Evolutionary conservation across 805 yeast genomes (phyloP).

Genomic region (Myxozyma melibiosi): DNA sequence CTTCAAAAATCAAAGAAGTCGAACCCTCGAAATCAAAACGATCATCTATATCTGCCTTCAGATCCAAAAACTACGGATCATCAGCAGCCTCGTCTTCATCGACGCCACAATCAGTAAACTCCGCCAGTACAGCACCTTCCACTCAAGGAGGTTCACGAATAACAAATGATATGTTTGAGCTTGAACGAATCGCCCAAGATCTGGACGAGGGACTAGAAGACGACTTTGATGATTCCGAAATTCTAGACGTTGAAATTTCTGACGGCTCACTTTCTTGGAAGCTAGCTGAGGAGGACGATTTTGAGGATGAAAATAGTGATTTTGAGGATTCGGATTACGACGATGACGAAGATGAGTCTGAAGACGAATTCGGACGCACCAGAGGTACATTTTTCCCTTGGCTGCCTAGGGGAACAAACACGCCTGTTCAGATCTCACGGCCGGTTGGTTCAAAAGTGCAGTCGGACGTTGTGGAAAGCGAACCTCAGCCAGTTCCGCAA

Average conservation of each 20-base stretch:
- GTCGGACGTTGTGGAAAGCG: neutral
- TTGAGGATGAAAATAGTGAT: conserved; percentile 38
- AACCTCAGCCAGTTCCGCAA: neutral
- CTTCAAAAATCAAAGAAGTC: too few species aligned
- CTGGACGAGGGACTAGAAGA: conserved; percentile 54
- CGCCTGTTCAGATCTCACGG: conserved; percentile 12
- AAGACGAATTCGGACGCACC: conserved; percentile 43
- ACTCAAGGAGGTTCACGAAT: conserved; percentile 4
- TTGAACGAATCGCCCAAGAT: conserved; percentile 32
- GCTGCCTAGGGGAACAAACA: conserved; percentile 24
- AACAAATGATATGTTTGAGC: conserved; percentile 25
- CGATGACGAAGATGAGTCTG: conserved; percentile 47
- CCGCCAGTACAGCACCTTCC: too few species aligned
- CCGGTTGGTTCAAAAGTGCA: neutral
- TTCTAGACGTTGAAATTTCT: conserved; percentile 40
- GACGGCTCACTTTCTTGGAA: conserved; percentile 24
- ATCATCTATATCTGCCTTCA: conserved; percentile 8
- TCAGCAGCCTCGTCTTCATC: neutral
- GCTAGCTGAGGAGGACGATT: conserved; percentile 53
- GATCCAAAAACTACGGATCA: conserved; percentile 8
- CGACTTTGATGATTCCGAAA: conserved; percentile 49
- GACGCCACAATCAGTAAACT: too few species aligned
- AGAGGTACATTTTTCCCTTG: conserved; percentile 44
- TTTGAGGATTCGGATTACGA: conserved; percentile 45
- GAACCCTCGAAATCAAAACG: neutral